These are phyloP conservation scores for Pseudocercospora macadamiae DNA, from an alignment of 2,329 filamentous ascomycete species.

Conservation along the genomic window DNA sequence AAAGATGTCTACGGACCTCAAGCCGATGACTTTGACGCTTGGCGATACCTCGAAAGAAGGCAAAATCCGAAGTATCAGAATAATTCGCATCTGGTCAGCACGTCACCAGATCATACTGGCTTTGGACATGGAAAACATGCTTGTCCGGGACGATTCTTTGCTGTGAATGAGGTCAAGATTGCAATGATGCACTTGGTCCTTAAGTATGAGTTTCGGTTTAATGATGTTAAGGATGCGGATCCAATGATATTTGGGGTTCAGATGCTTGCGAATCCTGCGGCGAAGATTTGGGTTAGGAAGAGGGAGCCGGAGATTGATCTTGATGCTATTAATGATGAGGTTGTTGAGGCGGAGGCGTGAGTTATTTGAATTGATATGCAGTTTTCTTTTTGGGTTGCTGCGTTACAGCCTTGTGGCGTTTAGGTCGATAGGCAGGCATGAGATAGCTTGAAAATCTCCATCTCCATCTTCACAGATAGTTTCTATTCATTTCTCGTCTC, in stretches of 20 bases:
- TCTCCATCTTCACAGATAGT: too few species aligned
- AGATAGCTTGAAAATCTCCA: too few species aligned
- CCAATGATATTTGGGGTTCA: constrained; percentile 12
- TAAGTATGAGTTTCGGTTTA: constrained; percentile 40
- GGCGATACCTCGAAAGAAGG: constrained; percentile 29
- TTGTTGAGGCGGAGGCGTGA: background rate
- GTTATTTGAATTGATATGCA: too few species aligned
- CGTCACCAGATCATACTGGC: constrained; percentile 28
- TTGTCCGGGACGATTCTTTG: constrained; percentile 42
- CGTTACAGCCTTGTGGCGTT: too few species aligned
- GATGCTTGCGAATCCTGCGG: constrained; percentile 18
- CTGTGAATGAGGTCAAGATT: constrained; percentile 41
- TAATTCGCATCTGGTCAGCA: constrained; percentile 22
- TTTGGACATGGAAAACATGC: constrained; percentile 40
- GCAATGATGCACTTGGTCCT: constrained; percentile 37
- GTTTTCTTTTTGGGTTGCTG: too few species aligned
- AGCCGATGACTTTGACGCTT: constrained; percentile 31
- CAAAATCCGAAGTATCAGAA: constrained; percentile 27
- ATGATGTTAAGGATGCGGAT: constrained; percentile 15
- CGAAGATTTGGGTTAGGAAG: constrained; percentile 17
- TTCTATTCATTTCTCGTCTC: too few species aligned
- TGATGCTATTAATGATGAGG: constrained; percentile 1
- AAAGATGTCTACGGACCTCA: too few species aligned
- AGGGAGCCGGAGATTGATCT: constrained; percentile 24
- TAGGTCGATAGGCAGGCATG: too few species aligned